Percentiles rank a stretch among this genome's conserved stretches.
phyloP scores from a whole-genome alignment of 352 stramenopile genomes.

The Phytophthora citrophthora region DNA sequence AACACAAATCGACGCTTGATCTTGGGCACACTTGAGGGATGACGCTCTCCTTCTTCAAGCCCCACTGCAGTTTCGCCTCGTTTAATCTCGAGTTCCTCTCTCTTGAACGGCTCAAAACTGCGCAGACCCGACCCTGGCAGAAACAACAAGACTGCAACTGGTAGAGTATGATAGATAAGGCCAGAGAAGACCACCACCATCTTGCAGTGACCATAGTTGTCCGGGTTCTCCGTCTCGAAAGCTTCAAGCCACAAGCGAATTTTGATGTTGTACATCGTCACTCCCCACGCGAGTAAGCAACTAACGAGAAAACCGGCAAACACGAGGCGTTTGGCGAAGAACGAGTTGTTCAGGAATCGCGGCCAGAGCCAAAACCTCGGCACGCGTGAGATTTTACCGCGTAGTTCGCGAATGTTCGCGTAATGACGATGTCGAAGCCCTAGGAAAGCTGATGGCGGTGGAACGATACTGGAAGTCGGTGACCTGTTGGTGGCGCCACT shows the following conservation, averaged over 20 bases:
- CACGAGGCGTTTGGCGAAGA: constrained; percentile 69
- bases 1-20: constrained; percentile 68
- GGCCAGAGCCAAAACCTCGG: constrained; percentile 57
- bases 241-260: constrained; percentile 15
- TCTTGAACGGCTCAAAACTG: constrained; percentile 71
- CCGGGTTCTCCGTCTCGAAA: constrained; percentile 41
- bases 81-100: constrained; percentile 31
- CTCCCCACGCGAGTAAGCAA: constrained; percentile 40
- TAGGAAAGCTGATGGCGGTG: constrained; percentile 11
- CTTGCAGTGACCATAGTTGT: constrained; percentile 50
- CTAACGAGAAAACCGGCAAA: constrained; percentile 44
- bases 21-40: constrained; percentile 49
- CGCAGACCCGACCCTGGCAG: constrained; percentile 62
- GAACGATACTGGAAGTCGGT: constrained; percentile 4
- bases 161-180: constrained; percentile 66
- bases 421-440: constrained; percentile 15
- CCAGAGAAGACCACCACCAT: constrained; percentile 56
- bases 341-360: constrained; percentile 73
- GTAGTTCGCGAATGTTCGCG: constrained; percentile 20
- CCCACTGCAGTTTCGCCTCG: neutral
- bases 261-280: constrained; percentile 65
- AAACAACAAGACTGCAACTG: constrained; percentile 53
- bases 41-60: constrained; percentile 11
- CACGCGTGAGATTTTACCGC: constrained; percentile 42
- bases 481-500: constrained; percentile 10